Conservation (phyloP, 2,329 filamentous ascomycete species). For the Epichloe brachyelytri region DNA sequence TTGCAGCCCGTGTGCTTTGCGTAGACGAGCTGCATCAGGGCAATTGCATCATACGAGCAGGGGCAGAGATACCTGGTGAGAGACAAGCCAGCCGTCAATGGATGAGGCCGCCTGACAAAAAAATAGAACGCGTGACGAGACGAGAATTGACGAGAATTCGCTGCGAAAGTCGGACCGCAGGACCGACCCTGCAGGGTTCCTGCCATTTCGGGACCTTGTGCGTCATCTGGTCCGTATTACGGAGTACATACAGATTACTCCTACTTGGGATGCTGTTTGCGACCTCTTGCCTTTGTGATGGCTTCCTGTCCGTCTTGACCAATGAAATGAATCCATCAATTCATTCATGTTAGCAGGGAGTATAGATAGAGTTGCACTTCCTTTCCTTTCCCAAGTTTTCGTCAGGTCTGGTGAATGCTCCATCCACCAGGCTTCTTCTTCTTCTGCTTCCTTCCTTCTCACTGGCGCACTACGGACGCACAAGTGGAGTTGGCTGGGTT, state of each 20-base stretch:
- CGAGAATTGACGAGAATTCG: background rate
- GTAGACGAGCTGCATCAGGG: constrained; percentile 17
- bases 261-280: too few species aligned
- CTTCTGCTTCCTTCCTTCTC: too few species aligned
- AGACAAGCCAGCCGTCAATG: background rate
- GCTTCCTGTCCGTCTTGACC: too few species aligned
- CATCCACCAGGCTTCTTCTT: too few species aligned
- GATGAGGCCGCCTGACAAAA: background rate
- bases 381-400: too few species aligned
- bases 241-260: too few species aligned
- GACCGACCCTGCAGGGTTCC: constrained; percentile 2
- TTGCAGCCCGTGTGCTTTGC: constrained; percentile 13
- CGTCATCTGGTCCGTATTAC: background rate
- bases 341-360: too few species aligned
- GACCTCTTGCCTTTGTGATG: too few species aligned
- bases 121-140: background rate
- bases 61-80: background rate
- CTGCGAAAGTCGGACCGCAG: background rate
- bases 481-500: too few species aligned
- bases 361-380: too few species aligned
- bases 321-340: too few species aligned
- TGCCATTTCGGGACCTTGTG: constrained; percentile 2
- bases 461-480: too few species aligned
- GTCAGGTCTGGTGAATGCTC: background rate
- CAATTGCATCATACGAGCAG: constrained; percentile 11